phyloP scores from a whole-genome alignment of 805 yeast genomes.

The Brettanomyces custersianus region DNA sequence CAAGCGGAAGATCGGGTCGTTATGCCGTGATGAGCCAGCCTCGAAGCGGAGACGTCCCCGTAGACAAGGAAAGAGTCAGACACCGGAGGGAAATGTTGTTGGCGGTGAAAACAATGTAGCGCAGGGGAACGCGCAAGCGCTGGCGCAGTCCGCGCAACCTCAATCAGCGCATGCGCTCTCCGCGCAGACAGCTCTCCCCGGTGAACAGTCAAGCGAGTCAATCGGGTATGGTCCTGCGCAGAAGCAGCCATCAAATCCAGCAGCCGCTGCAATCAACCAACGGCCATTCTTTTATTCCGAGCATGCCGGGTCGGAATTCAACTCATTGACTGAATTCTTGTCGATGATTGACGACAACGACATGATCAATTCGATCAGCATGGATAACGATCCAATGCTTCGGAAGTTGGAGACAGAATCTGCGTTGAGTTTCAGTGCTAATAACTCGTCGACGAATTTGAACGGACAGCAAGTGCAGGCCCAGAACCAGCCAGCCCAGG shows the following conservation, averaged over 20 bases:
- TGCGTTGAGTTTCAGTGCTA: conserved; percentile 9
- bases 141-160: too few relatives aligned
- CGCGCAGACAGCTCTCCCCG: too few relatives aligned
- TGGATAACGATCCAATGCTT: conserved; percentile 28
- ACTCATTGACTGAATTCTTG: conserved; percentile 80
- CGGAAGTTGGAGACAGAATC: conserved; percentile 24
- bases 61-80: background rate
- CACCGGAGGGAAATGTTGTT: background rate
- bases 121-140: too few relatives aligned
- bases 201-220: background rate
- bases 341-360: conserved; percentile 87
- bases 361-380: conserved; percentile 36
- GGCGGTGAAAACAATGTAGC: background rate
- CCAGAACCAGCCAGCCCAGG: too few relatives aligned
- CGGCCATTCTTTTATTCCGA: conserved; percentile 82
- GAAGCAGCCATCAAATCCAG: conserved; percentile 6
- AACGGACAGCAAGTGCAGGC: conserved; percentile 4
- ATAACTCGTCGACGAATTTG: conserved; percentile 13
- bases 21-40: conserved; percentile 70
- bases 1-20: conserved; percentile 78
- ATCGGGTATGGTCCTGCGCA: background rate
- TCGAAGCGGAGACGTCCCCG: conserved; percentile 21
- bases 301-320: conserved; percentile 88
- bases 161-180: conserved; percentile 5
- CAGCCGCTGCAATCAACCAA: conserved; percentile 32